phyloP scores from a whole-genome alignment of 2,329 filamentous ascomycete species.

The Colletotrichum sp. region DNA sequence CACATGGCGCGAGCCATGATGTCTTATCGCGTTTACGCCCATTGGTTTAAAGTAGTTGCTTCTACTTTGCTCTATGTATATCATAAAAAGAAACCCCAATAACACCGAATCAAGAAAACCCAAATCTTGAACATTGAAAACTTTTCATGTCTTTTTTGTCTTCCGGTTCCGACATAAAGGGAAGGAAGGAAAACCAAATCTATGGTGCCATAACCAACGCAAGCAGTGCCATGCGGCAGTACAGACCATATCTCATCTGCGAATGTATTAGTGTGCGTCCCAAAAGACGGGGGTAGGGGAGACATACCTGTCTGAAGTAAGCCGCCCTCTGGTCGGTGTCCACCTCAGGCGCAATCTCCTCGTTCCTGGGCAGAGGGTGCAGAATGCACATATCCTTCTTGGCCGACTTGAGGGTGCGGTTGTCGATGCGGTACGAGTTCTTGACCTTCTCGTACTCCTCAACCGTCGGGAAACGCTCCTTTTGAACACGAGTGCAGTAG shows the following conservation, averaged over 20 bases:
- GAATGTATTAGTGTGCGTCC: slow-evolving; percentile 42
- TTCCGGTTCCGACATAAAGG: not conserved
- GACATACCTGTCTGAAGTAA: slow-evolving; percentile 97
- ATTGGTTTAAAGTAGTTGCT: slow-evolving; percentile 18
- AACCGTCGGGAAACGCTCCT: slow-evolving; percentile 87
- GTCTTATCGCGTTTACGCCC: slow-evolving; percentile 14
- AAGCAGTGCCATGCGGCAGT: slow-evolving; percentile 96
- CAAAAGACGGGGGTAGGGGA: not conserved
- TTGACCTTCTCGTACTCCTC: slow-evolving; percentile 87
- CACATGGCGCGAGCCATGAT: slow-evolving; percentile 14
- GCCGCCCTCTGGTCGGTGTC: slow-evolving; percentile 97
- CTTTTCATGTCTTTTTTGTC: slow-evolving; percentile 12
- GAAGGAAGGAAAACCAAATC: slow-evolving; percentile 18
- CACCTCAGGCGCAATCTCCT: slow-evolving; percentile 93
- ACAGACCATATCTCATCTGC: slow-evolving; percentile 96
- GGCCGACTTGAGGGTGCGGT: slow-evolving; percentile 85
- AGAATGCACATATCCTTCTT: slow-evolving; percentile 94
- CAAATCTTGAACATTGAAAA: not conserved
- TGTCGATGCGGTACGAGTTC: slow-evolving; percentile 88
- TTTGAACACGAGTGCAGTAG: slow-evolving; percentile 96
- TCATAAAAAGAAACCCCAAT: not conserved
- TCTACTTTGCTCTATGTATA: slow-evolving; percentile 19
- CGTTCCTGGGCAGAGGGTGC: slow-evolving; percentile 93
- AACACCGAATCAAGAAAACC: not conserved
- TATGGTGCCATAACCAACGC: slow-evolving; percentile 78